Evolutionary conservation across 2,329 filamentous ascomycete genomes (phyloP), one percentile per base, ranked within the genome.

Genomic region (Apiospora sp.): DNA sequence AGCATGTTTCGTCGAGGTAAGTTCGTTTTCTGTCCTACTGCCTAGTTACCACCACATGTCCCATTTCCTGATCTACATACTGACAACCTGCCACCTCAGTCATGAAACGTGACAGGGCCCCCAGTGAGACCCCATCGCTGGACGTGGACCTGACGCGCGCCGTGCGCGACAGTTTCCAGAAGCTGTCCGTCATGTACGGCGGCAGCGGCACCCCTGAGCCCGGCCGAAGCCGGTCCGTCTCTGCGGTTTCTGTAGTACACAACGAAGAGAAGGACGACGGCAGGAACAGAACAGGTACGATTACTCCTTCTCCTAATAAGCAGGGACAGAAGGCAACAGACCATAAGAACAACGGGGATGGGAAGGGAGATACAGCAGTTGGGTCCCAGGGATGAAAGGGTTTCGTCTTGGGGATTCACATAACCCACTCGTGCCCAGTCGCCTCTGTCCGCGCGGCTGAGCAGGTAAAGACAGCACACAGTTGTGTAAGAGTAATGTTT

Each of bases 141-240:
- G 71, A 72, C 14, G 48, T 46, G 24, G 71, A 69, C 22, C 37
- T 64, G 13, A 24, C 67, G 19, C 41, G 51, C 4, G 22, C 37
- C 4, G 30, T 70, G 22, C 67, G 68, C 16, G 61, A 70, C 10
- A 72, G 71, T 41, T 68, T 72, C 19, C 13, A 34, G 34, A 69
- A 41, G 22, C 37, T 72, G 34, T 72, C 69, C 7, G 1, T 51
- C 68, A 54, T 54, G 69, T 68, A 70, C 22, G 30, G 68, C 16
- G 30, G 68, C 16, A 41, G 58, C 58, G 58, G 58, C 22, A 64
- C 58, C 10, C 58, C 58, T 10, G 58, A 64, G 58, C 58, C 8
- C 54, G 54, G 24, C 10, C 7, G 54, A 34, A 61, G 54, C 54
- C 54, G 54, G 16, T 61, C 54, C 54, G 54, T 34, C 54, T 61